A percentile compares a stretch with the other conserved stretches of the same genome.
Conservation (phyloP, 1,284 basidiomycete genomes). For the Agaricales sp. region DNA sequence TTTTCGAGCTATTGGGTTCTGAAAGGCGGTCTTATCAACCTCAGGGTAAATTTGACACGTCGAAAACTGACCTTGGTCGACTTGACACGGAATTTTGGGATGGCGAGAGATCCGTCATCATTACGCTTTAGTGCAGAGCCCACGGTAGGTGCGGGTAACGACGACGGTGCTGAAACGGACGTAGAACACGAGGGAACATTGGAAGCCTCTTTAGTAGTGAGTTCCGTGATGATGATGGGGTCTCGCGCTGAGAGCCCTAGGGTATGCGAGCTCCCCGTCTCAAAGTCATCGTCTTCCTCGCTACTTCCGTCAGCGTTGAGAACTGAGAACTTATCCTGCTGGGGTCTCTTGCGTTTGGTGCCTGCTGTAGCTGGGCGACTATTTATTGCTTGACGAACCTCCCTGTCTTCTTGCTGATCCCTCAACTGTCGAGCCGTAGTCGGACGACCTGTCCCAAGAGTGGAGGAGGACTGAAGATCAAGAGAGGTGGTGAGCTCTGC, state of each 20-base stretch:
- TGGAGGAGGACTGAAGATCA: constrained; percentile 65
- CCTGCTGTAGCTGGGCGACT: constrained; percentile 37
- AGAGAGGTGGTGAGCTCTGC: constrained; percentile 47
- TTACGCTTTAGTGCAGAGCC: constrained; percentile 53
- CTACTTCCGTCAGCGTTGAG: constrained; percentile 26
- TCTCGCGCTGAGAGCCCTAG: constrained; percentile 1
- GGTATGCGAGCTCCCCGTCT: too few species aligned
- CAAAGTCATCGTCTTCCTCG: constrained; percentile 18
- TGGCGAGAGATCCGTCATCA: constrained; percentile 40
- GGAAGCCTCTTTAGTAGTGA: not conserved
- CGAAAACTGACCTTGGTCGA: constrained; percentile 30
- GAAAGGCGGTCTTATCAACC: not conserved
- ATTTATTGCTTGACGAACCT: constrained; percentile 42
- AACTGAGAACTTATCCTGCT: constrained; percentile 12
- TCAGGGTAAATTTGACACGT: not conserved
- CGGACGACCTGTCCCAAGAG: constrained; percentile 61
- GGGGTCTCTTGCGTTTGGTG: constrained; percentile 21
- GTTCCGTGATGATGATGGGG: not conserved
- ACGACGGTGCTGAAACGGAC: constrained; percentile 12
- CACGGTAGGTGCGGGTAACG: constrained; percentile 16
- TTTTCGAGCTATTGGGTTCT: constrained; percentile 15
- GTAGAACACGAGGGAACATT: constrained; percentile 9
- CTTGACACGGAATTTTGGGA: constrained; percentile 35
- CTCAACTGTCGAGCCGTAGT: constrained; percentile 49
- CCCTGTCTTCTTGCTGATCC: constrained; percentile 50